Evolutionary conservation across 2,329 filamentous ascomycete genomes (phyloP).

Genomic region (Penicillium sp.): DNA sequence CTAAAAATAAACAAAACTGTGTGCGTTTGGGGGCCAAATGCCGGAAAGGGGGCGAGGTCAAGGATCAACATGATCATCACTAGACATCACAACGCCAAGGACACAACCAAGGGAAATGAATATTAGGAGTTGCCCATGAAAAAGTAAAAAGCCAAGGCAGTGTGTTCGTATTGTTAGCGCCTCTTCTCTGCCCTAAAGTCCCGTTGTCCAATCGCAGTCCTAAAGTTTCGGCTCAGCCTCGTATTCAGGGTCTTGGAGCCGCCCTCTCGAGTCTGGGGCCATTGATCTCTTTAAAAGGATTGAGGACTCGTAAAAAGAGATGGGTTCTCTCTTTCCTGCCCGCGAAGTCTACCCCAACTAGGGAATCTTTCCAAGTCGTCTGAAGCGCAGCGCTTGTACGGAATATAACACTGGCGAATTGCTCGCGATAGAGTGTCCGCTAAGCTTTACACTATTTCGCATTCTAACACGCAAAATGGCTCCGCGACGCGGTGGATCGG

Average conservation of each 20-base stretch:
- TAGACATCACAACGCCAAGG: background rate
- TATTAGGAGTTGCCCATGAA: background rate
- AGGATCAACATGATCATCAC: background rate
- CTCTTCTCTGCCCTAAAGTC: background rate
- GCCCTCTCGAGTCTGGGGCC: background rate
- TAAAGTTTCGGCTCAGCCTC: background rate
- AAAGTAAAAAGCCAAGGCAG: slow-evolving; percentile 1
- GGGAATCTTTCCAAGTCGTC: background rate
- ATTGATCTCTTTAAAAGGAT: background rate
- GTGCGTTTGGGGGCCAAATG: background rate
- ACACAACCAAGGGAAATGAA: background rate
- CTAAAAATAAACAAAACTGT: background rate
- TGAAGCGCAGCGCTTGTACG: background rate
- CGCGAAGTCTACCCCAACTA: background rate
- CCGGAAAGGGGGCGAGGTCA: background rate
- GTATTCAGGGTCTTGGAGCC: slow-evolving; percentile 10
- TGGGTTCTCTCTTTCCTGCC: background rate
- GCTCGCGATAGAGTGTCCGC: background rate
- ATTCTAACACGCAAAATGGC: slow-evolving; percentile 14
- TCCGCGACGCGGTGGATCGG: slow-evolving; percentile 16
- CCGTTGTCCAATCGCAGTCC: background rate
- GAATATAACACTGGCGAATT: background rate
- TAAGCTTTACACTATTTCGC: background rate
- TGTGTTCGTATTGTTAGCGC: background rate
- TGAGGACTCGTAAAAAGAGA: background rate